Evolutionary conservation across 306 rosid genomes (phyloP).

Genomic region (Fagus crenata): DNA sequence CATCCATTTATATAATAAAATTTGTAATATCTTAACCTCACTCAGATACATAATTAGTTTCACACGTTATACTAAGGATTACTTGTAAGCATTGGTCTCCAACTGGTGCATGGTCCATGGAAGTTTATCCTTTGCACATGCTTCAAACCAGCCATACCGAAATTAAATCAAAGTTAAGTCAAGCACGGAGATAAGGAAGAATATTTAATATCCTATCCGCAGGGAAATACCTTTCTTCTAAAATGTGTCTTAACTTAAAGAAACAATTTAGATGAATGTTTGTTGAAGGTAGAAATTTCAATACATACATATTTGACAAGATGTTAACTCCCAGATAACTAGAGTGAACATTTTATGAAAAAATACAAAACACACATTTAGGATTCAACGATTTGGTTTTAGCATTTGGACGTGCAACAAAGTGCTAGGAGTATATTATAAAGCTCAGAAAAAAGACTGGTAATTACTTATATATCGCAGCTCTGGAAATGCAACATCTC

Average conservation of each 20-base stretch:
- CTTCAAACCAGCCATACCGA: neutral
- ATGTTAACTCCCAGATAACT: neutral
- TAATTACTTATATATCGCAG: constrained; percentile 30
- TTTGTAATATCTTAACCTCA: too few relatives aligned
- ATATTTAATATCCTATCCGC: too few relatives aligned
- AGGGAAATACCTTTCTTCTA: too few relatives aligned
- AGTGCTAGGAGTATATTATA: neutral
- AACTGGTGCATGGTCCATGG: too few relatives aligned
- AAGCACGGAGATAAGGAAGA: neutral
- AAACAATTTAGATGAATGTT: neutral
- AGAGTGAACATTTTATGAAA: neutral
- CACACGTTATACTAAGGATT: too few relatives aligned
- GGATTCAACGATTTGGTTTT: neutral
- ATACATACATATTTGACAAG: neutral
- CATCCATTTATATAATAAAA: too few relatives aligned
- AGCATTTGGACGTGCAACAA: neutral
- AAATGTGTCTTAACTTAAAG: too few relatives aligned
- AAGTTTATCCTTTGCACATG: too few relatives aligned
- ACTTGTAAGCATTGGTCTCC: too few relatives aligned
- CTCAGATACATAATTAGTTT: too few relatives aligned
- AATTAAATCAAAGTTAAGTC: neutral
- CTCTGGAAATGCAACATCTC: constrained; percentile 26
- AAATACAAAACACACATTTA: neutral
- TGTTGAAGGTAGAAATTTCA: neutral
- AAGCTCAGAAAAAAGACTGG: neutral